Conservation (phyloP, 768 basidiomycete species). For the Collybiopsis luxurians region DNA sequence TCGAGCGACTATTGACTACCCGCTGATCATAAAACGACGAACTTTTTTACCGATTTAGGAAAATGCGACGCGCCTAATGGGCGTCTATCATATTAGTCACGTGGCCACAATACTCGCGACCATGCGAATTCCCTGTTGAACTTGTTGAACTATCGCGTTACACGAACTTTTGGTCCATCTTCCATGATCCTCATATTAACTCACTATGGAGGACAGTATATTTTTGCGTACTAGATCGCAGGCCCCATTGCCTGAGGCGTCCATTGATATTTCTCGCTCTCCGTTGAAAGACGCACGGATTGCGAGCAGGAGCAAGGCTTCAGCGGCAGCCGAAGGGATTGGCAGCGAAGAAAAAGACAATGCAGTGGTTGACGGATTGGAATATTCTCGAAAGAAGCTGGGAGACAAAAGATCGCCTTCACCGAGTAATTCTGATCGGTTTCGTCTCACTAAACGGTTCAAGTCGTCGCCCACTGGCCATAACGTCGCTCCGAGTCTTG, state of each 20-base stretch:
- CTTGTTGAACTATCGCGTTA: slow-evolving; percentile 1
- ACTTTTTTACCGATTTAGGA: too few species aligned
- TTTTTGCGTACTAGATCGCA: slow-evolving; percentile 2
- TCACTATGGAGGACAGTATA: not conserved
- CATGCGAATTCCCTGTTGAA: not conserved
- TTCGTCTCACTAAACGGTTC: not conserved
- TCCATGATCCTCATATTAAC: not conserved
- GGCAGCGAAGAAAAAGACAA: not conserved
- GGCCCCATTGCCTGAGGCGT: not conserved
- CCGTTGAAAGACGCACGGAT: slow-evolving; percentile 7
- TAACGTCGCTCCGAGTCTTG: not conserved
- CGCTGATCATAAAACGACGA: too few species aligned
- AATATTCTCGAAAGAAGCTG: not conserved
- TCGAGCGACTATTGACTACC: not conserved
- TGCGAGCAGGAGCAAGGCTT: not conserved
- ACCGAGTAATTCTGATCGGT: not conserved
- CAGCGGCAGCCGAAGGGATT: not conserved
- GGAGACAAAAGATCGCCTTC: slow-evolving; percentile 8
- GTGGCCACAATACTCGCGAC: too few species aligned
- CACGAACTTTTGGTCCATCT: not conserved
- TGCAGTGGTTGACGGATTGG: not conserved
- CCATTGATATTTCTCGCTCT: slow-evolving; percentile 1
- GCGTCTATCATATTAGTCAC: too few species aligned
- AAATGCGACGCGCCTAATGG: too few species aligned
- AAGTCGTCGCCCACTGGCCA: not conserved